Evolutionary conservation across 1,284 basidiomycete species (phyloP).

Genomic region (Erythrobasidium hasegawianum): DNA sequence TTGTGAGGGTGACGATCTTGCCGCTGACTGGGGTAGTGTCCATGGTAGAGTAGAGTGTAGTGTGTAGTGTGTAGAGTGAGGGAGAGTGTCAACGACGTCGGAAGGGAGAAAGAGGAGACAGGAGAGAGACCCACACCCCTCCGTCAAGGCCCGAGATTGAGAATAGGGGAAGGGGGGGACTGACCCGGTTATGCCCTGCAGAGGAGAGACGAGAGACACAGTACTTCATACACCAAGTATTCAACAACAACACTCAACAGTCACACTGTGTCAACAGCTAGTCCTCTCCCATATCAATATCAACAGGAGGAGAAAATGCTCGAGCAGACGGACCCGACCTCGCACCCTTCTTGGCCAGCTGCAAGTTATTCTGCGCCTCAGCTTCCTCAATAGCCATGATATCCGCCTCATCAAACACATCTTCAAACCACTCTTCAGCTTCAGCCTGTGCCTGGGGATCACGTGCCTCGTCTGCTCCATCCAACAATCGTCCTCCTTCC

Average conservation of each 20-base stretch:
- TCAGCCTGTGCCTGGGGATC: conserved; percentile 24
- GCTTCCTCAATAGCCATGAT: conserved; percentile 34
- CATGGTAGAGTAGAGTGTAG: conserved; percentile 24
- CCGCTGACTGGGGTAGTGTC: conserved; percentile 19
- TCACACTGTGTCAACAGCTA: too few species aligned
- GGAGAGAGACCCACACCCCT: too few species aligned
- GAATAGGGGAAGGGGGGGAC: not conserved
- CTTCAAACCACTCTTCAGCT: conserved; percentile 35
- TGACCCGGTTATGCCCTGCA: too few species aligned
- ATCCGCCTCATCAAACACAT: conserved; percentile 35
- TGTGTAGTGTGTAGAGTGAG: not conserved
- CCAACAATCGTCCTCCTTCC: conserved; percentile 18
- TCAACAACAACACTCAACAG: too few species aligned
- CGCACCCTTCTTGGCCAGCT: not conserved
- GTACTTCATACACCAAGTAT: too few species aligned
- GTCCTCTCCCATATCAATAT: conserved; percentile 2
- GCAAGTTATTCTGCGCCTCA: conserved; percentile 1
- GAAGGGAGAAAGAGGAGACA: too few species aligned
- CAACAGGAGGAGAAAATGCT: not conserved
- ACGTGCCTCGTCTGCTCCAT: conserved; percentile 20
- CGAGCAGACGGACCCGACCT: not conserved
- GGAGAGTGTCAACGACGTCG: not conserved
- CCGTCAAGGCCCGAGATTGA: too few species aligned
- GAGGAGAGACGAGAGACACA: too few species aligned
- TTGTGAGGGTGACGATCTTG: conserved; percentile 33